Base-by-base conservation (phyloP, 805 yeast genomes). In the Candida stauntonica region DNA sequence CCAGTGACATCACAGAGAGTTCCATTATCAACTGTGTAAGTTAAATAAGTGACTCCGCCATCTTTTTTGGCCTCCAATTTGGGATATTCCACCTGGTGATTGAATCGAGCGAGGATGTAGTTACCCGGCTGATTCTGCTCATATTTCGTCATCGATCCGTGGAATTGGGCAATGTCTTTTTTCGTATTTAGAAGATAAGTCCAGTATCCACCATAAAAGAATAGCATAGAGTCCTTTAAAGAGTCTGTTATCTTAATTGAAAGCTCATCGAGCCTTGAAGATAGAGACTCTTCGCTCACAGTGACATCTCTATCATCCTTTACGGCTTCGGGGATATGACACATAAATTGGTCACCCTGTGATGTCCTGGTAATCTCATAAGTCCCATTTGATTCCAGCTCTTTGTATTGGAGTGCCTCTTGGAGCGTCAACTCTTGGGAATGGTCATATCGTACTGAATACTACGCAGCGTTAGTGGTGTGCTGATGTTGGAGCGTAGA, bases 1-100 rank as follows among this genome's bases (percentile, higher is more conserved):
- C 53, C 49, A 1, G 55, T 54, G 29, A 54, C 33, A 34, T 55
- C 59, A 44, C 60, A 55, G 7, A 48, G 35, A 2, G 52, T 36
- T 2, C 60, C 60, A 26, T 44, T 38, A 2, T 24, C 32, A 30
- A 52, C 27, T 1, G 27, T 27, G 9, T 35, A 39, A 2, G 35
- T 14, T 3, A 52, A 29, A 12, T 32, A 29, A 24, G 39, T 26
- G 5, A 36, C 28, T 13, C 47, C 49, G 5, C 41, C 29, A n/a
- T 42, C 46, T 29, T 37, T 39, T 13, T 33, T 36, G 1, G 34
- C 31, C 16, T 34, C 41, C 16, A 40, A 15, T 13, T 19, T 20
- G 4, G 34, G 34, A 11, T 27, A 8, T 12, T 29, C 31, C 5
- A 23, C 13, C 6, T 26, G 13, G 8, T 18, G 29, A 8, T 33